Evolutionary conservation across 2,329 filamentous ascomycete species (phyloP).

Genomic region (Fulvia fulva): DNA sequence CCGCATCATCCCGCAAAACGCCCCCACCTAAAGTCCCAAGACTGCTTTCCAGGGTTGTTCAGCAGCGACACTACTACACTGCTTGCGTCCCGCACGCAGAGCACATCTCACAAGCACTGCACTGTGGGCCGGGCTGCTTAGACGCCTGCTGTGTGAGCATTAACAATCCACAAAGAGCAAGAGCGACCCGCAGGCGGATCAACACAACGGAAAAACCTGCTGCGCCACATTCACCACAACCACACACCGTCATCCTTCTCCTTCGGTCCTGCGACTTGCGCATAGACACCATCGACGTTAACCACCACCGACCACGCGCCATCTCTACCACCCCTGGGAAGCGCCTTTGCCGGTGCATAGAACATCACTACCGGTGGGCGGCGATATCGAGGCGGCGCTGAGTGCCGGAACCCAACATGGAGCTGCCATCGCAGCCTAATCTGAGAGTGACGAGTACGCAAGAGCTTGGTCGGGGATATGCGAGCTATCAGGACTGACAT

Average conservation of each 20-base stretch:
- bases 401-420: constrained; percentile 32
- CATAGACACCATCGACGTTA: not conserved
- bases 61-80: not conserved
- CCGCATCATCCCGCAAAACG: not conserved
- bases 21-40: not conserved
- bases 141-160: constrained; percentile 1
- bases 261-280: not conserved
- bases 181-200: not conserved
- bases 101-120: not conserved
- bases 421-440: constrained; percentile 62
- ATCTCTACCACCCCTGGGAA: not conserved
- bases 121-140: not conserved
- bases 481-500: constrained; percentile 18
- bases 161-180: not conserved
- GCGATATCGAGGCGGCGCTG: constrained; percentile 10
- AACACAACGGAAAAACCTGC: not conserved
- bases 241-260: constrained; percentile 1
- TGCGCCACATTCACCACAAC: constrained; percentile 5
- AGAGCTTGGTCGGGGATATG: constrained; percentile 9
- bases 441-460: constrained; percentile 84
- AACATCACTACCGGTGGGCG: constrained; percentile 1
- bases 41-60: not conserved
- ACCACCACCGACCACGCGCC: not conserved
- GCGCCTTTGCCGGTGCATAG: constrained; percentile 10
- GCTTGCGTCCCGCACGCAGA: not conserved